Evolutionary conservation across 2,329 filamentous ascomycete species (phyloP).

Genomic region (Scedosporium apiospermum): DNA sequence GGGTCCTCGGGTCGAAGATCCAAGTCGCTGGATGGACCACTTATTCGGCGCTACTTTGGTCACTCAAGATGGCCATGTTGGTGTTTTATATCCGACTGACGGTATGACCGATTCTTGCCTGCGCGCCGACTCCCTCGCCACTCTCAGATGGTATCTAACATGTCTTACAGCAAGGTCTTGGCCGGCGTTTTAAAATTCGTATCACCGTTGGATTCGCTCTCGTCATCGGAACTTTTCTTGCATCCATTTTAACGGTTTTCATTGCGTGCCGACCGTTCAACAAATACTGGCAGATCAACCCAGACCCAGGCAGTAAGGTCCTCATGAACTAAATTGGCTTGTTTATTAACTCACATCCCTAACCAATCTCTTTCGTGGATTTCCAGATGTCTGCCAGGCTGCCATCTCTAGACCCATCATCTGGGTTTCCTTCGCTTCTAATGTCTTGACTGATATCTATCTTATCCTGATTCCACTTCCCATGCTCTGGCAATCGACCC

Average conservation of each 20-base stretch:
- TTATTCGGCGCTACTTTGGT: slow-evolving; percentile 44
- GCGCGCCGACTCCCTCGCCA: background rate
- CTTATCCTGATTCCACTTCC: slow-evolving; percentile 48
- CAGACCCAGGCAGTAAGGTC: slow-evolving; percentile 43
- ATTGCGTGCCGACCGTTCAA: slow-evolving; percentile 42
- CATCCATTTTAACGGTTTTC: slow-evolving; percentile 38
- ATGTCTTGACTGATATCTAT: slow-evolving; percentile 48
- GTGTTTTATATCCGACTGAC: slow-evolving; percentile 47
- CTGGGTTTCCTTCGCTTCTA: slow-evolving; percentile 41
- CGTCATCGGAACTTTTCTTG: slow-evolving; percentile 38
- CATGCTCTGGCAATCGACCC: slow-evolving; percentile 31
- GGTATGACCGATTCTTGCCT: slow-evolving; percentile 11
- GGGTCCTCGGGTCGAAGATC: slow-evolving; percentile 46
- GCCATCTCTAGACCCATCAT: slow-evolving; percentile 40
- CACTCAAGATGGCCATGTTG: slow-evolving; percentile 46
- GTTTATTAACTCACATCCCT: background rate
- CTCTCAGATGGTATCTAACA: background rate
- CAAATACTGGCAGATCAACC: slow-evolving; percentile 50
- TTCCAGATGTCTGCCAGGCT: slow-evolving; percentile 34
- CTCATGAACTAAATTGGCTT: background rate
- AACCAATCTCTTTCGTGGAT: slow-evolving; percentile 2
- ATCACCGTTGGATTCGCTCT: slow-evolving; percentile 41
- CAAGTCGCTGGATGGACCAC: slow-evolving; percentile 46
- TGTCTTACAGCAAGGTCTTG: slow-evolving; percentile 16
- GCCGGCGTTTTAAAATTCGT: slow-evolving; percentile 27